Base-by-base conservation (phyloP, 768 basidiomycete species). In the Rhodosporidiobolus sp. region DNA sequence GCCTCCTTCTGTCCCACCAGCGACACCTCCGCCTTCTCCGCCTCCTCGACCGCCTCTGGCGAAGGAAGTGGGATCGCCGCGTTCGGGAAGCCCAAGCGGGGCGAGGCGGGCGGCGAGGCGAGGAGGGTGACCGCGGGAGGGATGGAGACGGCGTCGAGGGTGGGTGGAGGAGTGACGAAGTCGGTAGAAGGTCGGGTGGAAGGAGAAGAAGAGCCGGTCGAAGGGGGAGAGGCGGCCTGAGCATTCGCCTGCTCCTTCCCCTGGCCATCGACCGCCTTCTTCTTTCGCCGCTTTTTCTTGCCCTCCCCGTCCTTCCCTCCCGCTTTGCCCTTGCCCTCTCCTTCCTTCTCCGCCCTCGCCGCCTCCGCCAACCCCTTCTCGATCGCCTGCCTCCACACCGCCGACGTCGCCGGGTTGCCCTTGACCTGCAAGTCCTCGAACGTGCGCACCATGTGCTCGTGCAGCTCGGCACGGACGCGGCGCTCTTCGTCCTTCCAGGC, bases 341-440 rank as follows among this genome's bases (percentile, higher is more conserved):
- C 0, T 1, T 17, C 38, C 38, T 26, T 17, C 52, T 32, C 26
- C 38, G 14, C 17, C n/a, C 20, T 19, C 52, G 32, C 19, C 63
- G 19, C 17, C 26, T 46, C 3, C 4, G 17, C 61, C 17, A 54
- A 12, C 22, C 49, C 70, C 8, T 17, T 22, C 43, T 32, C 20
- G 2, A 72, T 45, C 65, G 71, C 71, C 9, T 35, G 50, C 4
- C 46, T 53, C 71, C 71, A 72, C 4, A 60, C 30, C n/a, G 24
- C 20, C 26, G 28, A 62, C 38, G 66, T 68, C 28, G 17, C 30
- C 19, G 57, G 50, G 45, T 49, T 24, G 53, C 57, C 35, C 63
- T 72, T 72, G 38, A 72, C 26, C 45, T 64, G 71, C 24, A 68
- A 17, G 45, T 72, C 71, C 52, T 72, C 71, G 22, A 63, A 67